Percentiles rank a stretch among this genome's conserved stretches.
These are phyloP conservation scores for Myriosclerotinia scirpicola DNA, from an alignment of 2,329 filamentous ascomycete species.

Conservation along the genomic window DNA sequence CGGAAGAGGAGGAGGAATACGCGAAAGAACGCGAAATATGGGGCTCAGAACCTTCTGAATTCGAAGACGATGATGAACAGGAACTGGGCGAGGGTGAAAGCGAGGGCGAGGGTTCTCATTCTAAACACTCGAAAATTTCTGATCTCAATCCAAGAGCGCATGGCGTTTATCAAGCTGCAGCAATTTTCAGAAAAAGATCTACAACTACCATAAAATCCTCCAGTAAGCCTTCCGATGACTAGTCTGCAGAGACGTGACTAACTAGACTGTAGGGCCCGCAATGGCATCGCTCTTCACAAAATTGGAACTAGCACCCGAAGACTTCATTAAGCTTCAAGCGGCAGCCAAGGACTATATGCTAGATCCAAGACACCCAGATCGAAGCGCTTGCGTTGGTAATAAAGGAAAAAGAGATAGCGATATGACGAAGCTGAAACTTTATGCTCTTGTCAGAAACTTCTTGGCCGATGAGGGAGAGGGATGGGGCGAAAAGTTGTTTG, in stretches of 20 bases:
- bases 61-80: constrained; percentile 24
- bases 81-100: neutral
- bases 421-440: constrained; percentile 38
- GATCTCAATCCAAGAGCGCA: constrained; percentile 34
- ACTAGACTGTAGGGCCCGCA: constrained; percentile 32
- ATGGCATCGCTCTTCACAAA: constrained; percentile 38
- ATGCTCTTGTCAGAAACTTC: constrained; percentile 35
- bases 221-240: constrained; percentile 28
- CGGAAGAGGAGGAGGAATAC: constrained; percentile 28
- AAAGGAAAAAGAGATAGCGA: constrained; percentile 34
- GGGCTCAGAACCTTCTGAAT: constrained; percentile 34
- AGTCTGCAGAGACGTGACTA: constrained; percentile 6
- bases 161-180: constrained; percentile 37
- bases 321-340: constrained; percentile 38
- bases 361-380: constrained; percentile 37
- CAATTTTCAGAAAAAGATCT: constrained; percentile 37
- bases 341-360: constrained; percentile 41
- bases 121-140: constrained; percentile 24
- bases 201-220: constrained; percentile 39
- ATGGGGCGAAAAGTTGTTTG: constrained; percentile 39
- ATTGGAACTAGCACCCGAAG: constrained; percentile 36
- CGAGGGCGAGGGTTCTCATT: neutral
- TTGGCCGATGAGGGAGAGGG: constrained; percentile 35
- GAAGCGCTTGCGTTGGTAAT: constrained; percentile 36
- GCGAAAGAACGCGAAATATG: constrained; percentile 37